Conservation (phyloP, 2,329 filamentous ascomycete species). For the Cladosporium oxysporum region DNA sequence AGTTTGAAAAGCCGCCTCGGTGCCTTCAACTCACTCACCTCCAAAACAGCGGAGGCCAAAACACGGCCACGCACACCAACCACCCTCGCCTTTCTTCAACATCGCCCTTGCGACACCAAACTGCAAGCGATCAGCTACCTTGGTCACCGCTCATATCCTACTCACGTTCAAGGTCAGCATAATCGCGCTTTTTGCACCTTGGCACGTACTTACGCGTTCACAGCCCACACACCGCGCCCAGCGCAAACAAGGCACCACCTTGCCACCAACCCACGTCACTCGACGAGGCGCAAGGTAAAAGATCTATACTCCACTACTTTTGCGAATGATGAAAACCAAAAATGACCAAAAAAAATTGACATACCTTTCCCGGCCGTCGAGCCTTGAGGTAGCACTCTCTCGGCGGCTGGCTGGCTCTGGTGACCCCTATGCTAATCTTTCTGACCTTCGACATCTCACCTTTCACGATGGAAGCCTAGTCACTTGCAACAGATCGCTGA, state of each 20-base stretch:
- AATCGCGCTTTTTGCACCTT: background rate
- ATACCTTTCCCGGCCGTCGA: background rate
- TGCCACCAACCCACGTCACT: background rate
- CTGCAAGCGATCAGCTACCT: background rate
- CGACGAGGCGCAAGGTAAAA: background rate
- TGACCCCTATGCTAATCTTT: background rate
- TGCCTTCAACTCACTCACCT: background rate
- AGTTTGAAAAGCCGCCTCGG: background rate
- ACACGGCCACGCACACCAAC: background rate
- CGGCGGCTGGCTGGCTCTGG: background rate
- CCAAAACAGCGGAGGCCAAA: background rate
- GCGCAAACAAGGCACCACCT: background rate
- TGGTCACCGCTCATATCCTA: background rate
- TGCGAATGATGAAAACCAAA: background rate
- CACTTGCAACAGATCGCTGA: background rate
- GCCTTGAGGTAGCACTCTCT: background rate
- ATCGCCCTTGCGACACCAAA: background rate
- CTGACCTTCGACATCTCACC: background rate
- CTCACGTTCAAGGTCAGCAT: background rate
- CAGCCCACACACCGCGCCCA: background rate
- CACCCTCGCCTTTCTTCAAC: background rate
- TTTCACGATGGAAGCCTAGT: background rate
- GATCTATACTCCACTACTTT: background rate
- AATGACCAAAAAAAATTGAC: background rate
- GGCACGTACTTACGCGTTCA: background rate